Conservation (phyloP, 495 filamentous ascomycete genomes). For the Penicillium lividum region DNA sequence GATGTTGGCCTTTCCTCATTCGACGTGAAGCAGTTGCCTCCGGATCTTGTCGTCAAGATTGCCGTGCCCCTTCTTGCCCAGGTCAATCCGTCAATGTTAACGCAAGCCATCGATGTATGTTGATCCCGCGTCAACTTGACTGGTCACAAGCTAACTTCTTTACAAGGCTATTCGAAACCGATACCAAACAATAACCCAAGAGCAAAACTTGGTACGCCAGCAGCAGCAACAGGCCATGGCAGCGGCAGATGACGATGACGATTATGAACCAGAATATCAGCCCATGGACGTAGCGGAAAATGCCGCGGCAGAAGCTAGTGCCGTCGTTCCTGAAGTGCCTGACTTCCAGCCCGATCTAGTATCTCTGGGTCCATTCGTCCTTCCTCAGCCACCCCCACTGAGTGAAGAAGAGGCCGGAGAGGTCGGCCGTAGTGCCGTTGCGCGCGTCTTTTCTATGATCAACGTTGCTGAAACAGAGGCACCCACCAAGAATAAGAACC, state of each 20-base stretch:
- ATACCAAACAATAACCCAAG: conserved; percentile 45
- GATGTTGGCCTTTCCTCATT: conserved; percentile 74
- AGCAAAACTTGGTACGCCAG: conserved; percentile 39
- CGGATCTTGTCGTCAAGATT: conserved; percentile 73
- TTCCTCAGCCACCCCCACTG: conserved; percentile 76
- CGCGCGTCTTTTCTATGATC: conserved; percentile 76
- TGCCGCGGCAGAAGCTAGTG: conserved; percentile 69
- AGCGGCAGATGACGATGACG: conserved; percentile 79
- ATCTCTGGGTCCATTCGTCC: conserved; percentile 67
- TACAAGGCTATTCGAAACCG: conserved; percentile 48
- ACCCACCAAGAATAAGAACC: conserved; percentile 42
- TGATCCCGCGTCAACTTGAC: background rate
- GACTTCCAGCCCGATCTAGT: conserved; percentile 55
- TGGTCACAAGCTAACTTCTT: conserved; percentile 26
- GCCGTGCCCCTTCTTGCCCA: conserved; percentile 66
- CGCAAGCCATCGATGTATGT: conserved; percentile 65
- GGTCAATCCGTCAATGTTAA: conserved; percentile 63
- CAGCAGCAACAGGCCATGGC: conserved; percentile 45
- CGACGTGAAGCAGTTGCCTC: conserved; percentile 76
- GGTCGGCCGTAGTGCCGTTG: conserved; percentile 67
- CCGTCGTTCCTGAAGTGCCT: conserved; percentile 54
- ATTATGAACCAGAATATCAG: conserved; percentile 84
- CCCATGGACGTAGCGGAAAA: conserved; percentile 72
- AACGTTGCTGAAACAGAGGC: conserved; percentile 65
- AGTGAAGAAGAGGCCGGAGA: conserved; percentile 65